A percentile compares a stretch with the other conserved stretches of the same genome.
phyloP scores from a whole-genome alignment of 169 alveolate species.

The Eimeria sp. region DNA sequence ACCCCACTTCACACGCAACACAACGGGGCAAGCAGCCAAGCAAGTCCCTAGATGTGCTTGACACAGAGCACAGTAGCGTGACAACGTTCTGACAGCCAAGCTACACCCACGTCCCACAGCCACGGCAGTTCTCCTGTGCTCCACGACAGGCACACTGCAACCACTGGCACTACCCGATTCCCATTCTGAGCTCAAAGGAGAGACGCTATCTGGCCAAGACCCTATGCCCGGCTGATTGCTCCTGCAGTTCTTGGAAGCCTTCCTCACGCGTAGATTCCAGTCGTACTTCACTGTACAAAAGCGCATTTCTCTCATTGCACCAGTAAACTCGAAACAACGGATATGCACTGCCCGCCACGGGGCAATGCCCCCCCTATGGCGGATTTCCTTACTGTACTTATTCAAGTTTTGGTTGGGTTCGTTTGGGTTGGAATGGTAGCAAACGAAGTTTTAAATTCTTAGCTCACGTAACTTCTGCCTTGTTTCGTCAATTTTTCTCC shows the following conservation, averaged over 20 bases:
- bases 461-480: slow-evolving; percentile 16
- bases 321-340: neutral
- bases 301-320: neutral
- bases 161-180: neutral
- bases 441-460: neutral
- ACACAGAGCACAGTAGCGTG: neutral
- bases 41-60: neutral
- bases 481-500: neutral
- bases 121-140: neutral
- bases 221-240: neutral
- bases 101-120: neutral
- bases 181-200: neutral
- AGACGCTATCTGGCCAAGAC: neutral
- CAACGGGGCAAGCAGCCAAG: neutral
- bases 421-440: slow-evolving; percentile 38
- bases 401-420: slow-evolving; percentile 44
- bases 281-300: neutral
- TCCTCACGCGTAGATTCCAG: neutral
- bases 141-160: neutral
- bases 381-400: slow-evolving; percentile 25
- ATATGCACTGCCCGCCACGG: neutral
- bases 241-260: neutral
- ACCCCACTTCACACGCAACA: neutral
- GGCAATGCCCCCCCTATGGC: neutral
- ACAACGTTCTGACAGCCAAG: neutral